These are phyloP conservation scores for Oleoguttula mirabilis DNA, from an alignment of 495 filamentous ascomycete species.

Conservation along the genomic window DNA sequence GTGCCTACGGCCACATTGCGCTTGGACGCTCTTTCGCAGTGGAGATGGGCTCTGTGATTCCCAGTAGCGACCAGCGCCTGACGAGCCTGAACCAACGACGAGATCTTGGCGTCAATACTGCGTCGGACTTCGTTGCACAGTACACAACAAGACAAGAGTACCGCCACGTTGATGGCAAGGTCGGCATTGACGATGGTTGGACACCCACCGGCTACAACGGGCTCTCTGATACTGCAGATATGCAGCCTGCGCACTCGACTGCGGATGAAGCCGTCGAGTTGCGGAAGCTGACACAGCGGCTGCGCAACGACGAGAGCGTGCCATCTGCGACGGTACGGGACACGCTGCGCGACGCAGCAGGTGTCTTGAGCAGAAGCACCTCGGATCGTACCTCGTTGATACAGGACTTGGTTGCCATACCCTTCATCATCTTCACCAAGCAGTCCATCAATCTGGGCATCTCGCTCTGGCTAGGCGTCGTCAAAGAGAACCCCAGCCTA, in stretches of 20 bases:
- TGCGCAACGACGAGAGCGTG: constrained; percentile 50
- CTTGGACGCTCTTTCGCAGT: constrained; percentile 90
- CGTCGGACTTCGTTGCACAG: constrained; percentile 89
- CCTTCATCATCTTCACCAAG: constrained; percentile 84
- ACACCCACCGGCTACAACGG: constrained; percentile 39
- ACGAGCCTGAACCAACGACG: constrained; percentile 51
- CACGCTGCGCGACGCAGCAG: constrained; percentile 68
- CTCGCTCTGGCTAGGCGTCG: constrained; percentile 89
- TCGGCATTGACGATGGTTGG: constrained; percentile 46
- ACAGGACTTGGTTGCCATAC: constrained; percentile 77
- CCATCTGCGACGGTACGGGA: constrained; percentile 67
- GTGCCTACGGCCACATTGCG: constrained; percentile 75
- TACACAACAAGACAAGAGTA: constrained; percentile 97
- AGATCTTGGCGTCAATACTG: constrained; percentile 65
- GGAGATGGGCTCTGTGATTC: constrained; percentile 81
- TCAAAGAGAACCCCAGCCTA: constrained; percentile 86
- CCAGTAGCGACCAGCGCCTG: constrained; percentile 75
- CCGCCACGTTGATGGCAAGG: constrained; percentile 51
- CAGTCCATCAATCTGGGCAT: constrained; percentile 91
- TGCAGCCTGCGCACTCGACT: background rate
- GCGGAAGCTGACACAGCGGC: constrained; percentile 53
- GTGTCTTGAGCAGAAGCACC: constrained; percentile 64
- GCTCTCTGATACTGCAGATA: background rate
- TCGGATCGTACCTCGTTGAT: constrained; percentile 62
- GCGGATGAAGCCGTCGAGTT: constrained; percentile 42